Conservation (phyloP, 306 rosid genomes). For the Prunus mongolica region DNA sequence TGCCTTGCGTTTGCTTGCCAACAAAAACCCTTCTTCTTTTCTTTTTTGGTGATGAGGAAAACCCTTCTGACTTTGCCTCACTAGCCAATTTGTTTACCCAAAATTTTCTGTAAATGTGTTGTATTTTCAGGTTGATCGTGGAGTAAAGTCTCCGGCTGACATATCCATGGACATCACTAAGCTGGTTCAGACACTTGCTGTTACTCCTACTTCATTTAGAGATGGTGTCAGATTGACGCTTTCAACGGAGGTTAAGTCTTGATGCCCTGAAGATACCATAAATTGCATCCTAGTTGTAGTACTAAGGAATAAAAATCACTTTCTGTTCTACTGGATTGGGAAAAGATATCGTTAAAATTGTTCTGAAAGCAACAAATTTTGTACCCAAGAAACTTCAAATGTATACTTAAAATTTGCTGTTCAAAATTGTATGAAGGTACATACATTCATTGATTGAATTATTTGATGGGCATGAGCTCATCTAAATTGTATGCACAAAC, state of each 20-base stretch:
- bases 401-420: not conserved
- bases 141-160: conserved; percentile 86
- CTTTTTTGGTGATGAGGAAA: too few species aligned
- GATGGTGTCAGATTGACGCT: conserved; percentile 77
- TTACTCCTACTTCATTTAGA: conserved; percentile 56
- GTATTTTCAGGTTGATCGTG: conserved; percentile 72
- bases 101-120: not conserved
- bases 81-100: too few species aligned
- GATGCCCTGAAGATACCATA: conserved; percentile 25
- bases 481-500: too few species aligned
- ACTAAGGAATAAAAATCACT: not conserved
- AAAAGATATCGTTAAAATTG: not conserved
- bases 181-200: conserved; percentile 54
- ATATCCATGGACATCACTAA: conserved; percentile 83
- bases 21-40: too few species aligned
- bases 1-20: not conserved
- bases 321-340: not conserved
- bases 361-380: not conserved
- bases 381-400: not conserved
- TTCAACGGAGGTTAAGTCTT: conserved; percentile 33
- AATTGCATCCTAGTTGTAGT: conserved; percentile 6
- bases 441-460: too few species aligned
- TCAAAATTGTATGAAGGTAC: not conserved
- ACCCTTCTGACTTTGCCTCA: too few species aligned
- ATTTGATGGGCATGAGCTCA: not conserved